Evolutionary conservation across 805 yeast genomes (phyloP).

Genomic region (Suhomyces tanzawaensis): DNA sequence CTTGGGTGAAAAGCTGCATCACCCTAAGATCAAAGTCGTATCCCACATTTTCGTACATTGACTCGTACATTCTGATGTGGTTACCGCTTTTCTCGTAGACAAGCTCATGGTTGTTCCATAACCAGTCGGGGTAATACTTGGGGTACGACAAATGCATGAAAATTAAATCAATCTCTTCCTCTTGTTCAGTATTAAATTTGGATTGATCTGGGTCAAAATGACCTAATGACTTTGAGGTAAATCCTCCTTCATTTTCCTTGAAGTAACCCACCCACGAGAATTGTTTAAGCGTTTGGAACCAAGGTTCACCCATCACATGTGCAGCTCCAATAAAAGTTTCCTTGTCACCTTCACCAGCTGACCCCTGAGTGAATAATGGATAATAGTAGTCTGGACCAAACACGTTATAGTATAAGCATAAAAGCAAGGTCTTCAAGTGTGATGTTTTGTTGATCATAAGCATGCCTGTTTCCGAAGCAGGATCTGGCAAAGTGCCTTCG

Average conservation of each 20-base stretch:
- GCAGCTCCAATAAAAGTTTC: conserved; percentile 76
- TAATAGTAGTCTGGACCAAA: conserved; percentile 66
- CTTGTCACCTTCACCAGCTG: conserved; percentile 79
- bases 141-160: conserved; percentile 66
- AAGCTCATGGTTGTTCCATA: conserved; percentile 35
- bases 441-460: conserved; percentile 56
- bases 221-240: conserved; percentile 28
- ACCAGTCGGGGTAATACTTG: conserved; percentile 35
- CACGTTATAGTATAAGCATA: conserved; percentile 63
- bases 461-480: conserved; percentile 71
- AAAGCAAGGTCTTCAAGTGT: conserved; percentile 56
- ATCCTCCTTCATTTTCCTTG: conserved; percentile 24
- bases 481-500: conserved; percentile 63
- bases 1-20: conserved; percentile 38
- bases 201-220: conserved; percentile 39
- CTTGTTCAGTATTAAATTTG: conserved; percentile 10
- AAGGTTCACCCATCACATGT: conserved; percentile 44
- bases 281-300: conserved; percentile 52
- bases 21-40: conserved; percentile 44
- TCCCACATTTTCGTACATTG: conserved; percentile 34
- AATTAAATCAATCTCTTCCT: conserved; percentile 17
- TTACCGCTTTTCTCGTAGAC: conserved; percentile 27
- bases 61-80: conserved; percentile 42
- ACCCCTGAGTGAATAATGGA: conserved; percentile 66
- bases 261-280: conserved; percentile 38